Base-by-base conservation (phyloP, 108 stramenopile genomes). In the Stephanodiscus minutulus region DNA sequence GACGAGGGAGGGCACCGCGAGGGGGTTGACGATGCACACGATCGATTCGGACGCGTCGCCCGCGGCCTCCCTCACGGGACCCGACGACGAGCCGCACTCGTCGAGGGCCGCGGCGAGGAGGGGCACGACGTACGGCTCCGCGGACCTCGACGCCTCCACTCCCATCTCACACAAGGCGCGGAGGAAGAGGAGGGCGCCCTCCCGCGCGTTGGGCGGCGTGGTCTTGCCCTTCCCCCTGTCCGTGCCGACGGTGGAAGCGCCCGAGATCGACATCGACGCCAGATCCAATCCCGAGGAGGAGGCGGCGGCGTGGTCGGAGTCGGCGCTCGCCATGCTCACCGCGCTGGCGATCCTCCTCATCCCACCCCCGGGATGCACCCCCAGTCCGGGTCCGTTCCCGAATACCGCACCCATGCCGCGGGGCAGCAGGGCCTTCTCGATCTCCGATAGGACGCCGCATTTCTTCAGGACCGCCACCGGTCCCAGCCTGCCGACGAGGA, bases 41-140 rank as follows among this genome's bases (percentile, higher is more conserved):
- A 96, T 83, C 18, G 91, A 79, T 18, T 63, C 67, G 10, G 90
- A 52, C 1, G 88, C 66, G 76, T 96, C 94, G 67, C 90, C 87
- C 13, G 94, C 91, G 2, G 92, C 94, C 66, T 91, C 89, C 22
- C 94, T 68, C 13, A 96, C 76, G 33, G 83, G 58, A 17, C 80
- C 74, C 6, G 88, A 86, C 54, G 77, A 73, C 64, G 84, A 86
- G 2, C 85, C 89, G 61, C 90, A 91, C 74, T 91, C 90, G 70
- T 96, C 91, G 64, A 96, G 68, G 20, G 92, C 86, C 11, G 89
- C 88, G 7, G 89, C 90, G 41, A 96, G 68, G 57, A 96, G 79
- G 17, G 90, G 89, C 27, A 94, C 87, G 27, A 92, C 87, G 71
- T 76, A 96, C 7, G 95, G 91, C 67, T 96, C 95, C 12, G 79